phyloP scores from a whole-genome alignment of 352 stramenopile species.

The Paralagenidium karlingii region DNA sequence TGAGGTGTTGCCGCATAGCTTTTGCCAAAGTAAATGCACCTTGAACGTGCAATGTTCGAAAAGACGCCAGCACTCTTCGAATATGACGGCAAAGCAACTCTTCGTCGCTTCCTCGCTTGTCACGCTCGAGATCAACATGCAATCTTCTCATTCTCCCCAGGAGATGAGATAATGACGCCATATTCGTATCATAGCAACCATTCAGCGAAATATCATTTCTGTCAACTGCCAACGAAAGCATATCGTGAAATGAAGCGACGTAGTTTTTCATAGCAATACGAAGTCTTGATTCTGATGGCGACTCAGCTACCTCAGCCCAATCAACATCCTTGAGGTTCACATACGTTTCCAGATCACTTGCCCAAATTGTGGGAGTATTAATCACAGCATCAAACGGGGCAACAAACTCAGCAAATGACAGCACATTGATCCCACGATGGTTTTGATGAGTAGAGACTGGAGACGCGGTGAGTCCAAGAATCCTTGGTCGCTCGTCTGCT shows the following conservation, averaged over 20 bases:
- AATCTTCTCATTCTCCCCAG: conserved; percentile 21
- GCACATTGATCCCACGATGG: too few species aligned
- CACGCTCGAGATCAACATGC: conserved; percentile 1
- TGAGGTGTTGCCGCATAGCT: conserved; percentile 19
- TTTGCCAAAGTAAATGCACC: conserved; percentile 21
- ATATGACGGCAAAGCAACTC: conserved; percentile 32
- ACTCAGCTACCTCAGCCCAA: conserved; percentile 37
- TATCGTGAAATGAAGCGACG: conserved; percentile 22
- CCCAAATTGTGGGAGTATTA: conserved; percentile 46
- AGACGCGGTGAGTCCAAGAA: conserved; percentile 57
- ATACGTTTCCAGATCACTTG: conserved; percentile 22
- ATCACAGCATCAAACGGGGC: conserved; percentile 36
- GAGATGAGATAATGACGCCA: conserved; percentile 38
- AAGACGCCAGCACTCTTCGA: conserved; percentile 26
- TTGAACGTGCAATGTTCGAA: conserved; percentile 36
- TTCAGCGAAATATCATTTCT: conserved; percentile 25
- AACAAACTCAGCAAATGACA: too few species aligned
- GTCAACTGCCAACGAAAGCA: conserved; percentile 11
- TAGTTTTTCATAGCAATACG: conserved; percentile 26
- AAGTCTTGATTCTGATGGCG: conserved; percentile 17
- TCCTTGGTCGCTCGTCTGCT: conserved; percentile 16
- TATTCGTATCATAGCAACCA: conserved; percentile 31
- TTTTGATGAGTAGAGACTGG: too few species aligned
- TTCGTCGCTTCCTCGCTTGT: conserved; percentile 10
- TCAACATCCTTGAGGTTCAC: conserved; percentile 45